Conservation (phyloP, 345 rosid genomes). For the Ailanthus altissimus region DNA sequence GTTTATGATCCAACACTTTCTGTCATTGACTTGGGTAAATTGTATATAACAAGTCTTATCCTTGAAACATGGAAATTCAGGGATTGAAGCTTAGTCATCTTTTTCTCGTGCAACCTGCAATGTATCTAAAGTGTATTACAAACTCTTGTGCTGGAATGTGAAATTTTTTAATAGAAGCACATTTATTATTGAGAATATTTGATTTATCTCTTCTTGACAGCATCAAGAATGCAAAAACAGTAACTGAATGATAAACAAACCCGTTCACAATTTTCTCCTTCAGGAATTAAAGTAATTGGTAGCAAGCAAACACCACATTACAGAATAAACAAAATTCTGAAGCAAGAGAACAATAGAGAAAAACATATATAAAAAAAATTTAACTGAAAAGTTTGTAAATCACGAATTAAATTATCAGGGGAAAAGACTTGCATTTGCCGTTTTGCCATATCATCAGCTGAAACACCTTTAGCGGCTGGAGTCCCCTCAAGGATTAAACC, state of each 20-base stretch:
- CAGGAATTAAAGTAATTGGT: conserved; percentile 1
- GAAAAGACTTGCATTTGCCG: conserved; percentile 52
- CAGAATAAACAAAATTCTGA: neutral
- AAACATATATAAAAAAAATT: neutral
- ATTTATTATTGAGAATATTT: neutral
- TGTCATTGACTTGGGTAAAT: conserved; percentile 79
- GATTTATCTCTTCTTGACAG: neutral
- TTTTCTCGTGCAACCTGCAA: conserved; percentile 81
- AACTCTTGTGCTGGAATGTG: neutral
- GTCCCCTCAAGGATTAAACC: conserved; percentile 85
- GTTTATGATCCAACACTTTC: no score
- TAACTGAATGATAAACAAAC: neutral
- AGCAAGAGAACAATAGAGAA: neutral
- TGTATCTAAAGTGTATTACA: conserved; percentile 10
- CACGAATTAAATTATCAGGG: neutral
- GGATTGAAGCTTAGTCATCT: conserved; percentile 81
- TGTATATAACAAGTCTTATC: conserved; percentile 78
- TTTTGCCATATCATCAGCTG: conserved; percentile 72
- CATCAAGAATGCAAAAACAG: conserved; percentile 2
- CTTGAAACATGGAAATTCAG: conserved; percentile 90
- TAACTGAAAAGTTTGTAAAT: conserved; percentile 2
- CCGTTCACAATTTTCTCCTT: neutral
- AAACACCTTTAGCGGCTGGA: conserved; percentile 88
- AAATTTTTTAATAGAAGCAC: conserved; percentile 12
- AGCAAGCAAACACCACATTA: neutral